These are phyloP conservation scores for Pythium volutum DNA, from an alignment of 352 stramenopile species.

Conservation along the genomic window DNA sequence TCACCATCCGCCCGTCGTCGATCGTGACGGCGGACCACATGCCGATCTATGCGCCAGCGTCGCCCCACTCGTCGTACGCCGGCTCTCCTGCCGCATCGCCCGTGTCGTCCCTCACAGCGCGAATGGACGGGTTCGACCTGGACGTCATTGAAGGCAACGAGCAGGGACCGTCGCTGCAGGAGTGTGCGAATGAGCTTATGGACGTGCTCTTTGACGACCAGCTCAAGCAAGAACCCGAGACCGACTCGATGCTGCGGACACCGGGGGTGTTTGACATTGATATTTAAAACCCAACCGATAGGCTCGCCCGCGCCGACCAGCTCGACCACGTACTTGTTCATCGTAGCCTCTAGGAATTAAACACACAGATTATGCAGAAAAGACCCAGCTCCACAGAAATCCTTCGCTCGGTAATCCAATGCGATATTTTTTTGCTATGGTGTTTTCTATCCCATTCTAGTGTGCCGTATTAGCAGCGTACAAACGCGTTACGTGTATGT, in stretches of 20 bases:
- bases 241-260: slow-evolving; percentile 3
- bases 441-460: no score
- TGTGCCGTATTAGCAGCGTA: no score
- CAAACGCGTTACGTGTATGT: no score
- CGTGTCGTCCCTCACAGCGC: slow-evolving; percentile 18
- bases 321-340: no score
- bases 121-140: slow-evolving; percentile 12
- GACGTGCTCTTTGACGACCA: slow-evolving; percentile 53
- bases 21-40: slow-evolving; percentile 12
- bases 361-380: no score
- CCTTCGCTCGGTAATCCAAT: no score
- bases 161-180: slow-evolving; percentile 53
- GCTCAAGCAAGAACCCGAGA: slow-evolving; percentile 6
- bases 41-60: slow-evolving; percentile 19
- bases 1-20: slow-evolving; percentile 14
- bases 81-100: slow-evolving; percentile 14
- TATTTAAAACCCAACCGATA: slow-evolving; percentile 20
- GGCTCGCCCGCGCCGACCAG: background rate
- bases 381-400: no score
- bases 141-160: slow-evolving; percentile 39
- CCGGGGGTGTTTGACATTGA: slow-evolving; percentile 17
- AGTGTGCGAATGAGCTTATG: slow-evolving; percentile 62
- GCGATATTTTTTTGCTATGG: no score
- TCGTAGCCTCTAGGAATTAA: no score
- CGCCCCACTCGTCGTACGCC: slow-evolving; percentile 12